Conservation (phyloP, 257 asterid species). For the Leptodermis oblonga region DNA sequence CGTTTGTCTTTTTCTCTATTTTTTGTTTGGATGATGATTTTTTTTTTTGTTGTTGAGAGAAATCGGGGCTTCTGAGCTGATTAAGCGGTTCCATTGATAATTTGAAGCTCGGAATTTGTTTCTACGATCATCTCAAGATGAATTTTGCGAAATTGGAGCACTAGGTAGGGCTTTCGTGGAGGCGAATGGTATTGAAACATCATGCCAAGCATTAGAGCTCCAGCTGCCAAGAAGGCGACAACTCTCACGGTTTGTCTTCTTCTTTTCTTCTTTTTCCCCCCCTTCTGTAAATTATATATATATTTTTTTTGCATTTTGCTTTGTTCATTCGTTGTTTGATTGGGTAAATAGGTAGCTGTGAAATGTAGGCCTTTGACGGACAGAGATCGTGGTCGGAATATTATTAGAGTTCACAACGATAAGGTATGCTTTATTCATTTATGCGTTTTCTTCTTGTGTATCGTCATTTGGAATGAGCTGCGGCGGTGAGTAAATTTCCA, state of each 20-base stretch:
- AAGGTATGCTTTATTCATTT: slow-evolving; percentile 35
- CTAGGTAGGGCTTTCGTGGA: slow-evolving; percentile 1
- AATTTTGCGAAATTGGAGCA: background rate
- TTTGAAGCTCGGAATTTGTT: background rate
- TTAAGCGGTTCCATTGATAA: background rate
- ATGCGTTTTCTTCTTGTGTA: background rate
- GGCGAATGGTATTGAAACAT: slow-evolving; percentile 53
- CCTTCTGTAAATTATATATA: background rate
- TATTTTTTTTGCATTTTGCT: background rate
- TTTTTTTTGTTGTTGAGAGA: background rate
- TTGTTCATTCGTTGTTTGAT: slow-evolving; percentile 15
- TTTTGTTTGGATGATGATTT: background rate
- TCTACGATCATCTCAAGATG: background rate
- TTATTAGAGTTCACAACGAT: slow-evolving; percentile 69
- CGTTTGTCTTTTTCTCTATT: background rate
- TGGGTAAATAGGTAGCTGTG: slow-evolving; percentile 63
- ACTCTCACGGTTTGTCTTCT: slow-evolving; percentile 58
- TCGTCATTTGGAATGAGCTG: background rate
- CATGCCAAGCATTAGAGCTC: slow-evolving; percentile 82
- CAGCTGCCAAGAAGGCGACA: slow-evolving; percentile 65
- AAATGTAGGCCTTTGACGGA: slow-evolving; percentile 86
- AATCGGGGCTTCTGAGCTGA: background rate
- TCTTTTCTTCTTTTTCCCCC: slow-evolving; percentile 2
- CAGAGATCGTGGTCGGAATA: slow-evolving; percentile 63
- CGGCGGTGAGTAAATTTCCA: background rate